Conservation (phyloP, 176 grass and related monocot species). For the Alopecurus myosuroides region DNA sequence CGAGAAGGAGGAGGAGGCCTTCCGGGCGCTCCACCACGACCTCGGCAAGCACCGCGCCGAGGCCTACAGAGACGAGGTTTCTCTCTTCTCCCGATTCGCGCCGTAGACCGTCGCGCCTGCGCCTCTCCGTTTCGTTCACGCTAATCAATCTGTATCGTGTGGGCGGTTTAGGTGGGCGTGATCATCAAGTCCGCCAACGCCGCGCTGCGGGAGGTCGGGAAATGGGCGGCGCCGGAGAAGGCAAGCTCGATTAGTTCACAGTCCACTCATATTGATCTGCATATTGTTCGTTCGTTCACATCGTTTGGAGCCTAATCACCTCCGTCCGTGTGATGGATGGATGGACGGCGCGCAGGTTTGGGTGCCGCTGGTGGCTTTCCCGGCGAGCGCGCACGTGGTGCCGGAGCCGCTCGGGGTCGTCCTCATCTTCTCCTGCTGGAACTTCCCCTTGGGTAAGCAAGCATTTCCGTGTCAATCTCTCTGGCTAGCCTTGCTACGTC, state of each 20-base stretch:
- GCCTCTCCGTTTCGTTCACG: not conserved
- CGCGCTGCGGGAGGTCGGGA: slow-evolving; percentile 48
- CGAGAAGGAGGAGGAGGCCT: slow-evolving; percentile 61
- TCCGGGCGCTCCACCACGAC: slow-evolving; percentile 57
- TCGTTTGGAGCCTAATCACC: not conserved
- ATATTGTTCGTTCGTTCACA: not conserved
- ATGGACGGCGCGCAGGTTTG: slow-evolving; percentile 32
- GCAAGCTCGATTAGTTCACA: slow-evolving; percentile 20
- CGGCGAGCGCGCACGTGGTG: slow-evolving; percentile 55
- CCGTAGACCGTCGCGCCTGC: not conserved
- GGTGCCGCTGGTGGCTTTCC: slow-evolving; percentile 57
- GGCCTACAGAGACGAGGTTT: slow-evolving; percentile 85
- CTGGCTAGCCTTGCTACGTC: not conserved
- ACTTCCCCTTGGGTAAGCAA: slow-evolving; percentile 66
- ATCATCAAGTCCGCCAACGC: slow-evolving; percentile 56
- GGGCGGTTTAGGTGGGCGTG: slow-evolving; percentile 43
- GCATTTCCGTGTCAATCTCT: not conserved
- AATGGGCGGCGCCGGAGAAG: slow-evolving; percentile 67
- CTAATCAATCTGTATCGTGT: not conserved
- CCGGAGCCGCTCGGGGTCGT: slow-evolving; percentile 87
- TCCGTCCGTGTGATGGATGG: not conserved
- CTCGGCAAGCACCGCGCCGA: slow-evolving; percentile 84
- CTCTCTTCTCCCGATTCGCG: not conserved
- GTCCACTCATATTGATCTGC: not conserved
- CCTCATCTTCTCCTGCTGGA: slow-evolving; percentile 87